phyloP scores from a whole-genome alignment of 2,329 filamentous ascomycete species.

The Cladosporium oxysporum region DNA sequence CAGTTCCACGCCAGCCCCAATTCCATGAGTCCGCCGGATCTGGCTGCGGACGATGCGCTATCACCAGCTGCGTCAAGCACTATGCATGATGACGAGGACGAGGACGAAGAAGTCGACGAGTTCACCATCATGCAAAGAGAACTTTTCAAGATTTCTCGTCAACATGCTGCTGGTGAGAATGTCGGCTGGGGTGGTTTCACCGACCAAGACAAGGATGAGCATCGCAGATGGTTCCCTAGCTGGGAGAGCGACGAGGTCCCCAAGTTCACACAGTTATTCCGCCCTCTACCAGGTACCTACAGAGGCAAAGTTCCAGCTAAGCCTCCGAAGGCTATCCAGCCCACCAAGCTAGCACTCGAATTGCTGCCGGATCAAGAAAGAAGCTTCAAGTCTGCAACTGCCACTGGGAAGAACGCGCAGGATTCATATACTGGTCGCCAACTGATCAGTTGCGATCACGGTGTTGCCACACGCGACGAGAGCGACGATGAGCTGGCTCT shows the following conservation, averaged over 20 bases:
- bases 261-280: slow-evolving; percentile 79
- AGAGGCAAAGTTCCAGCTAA: slow-evolving; percentile 77
- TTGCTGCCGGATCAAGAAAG: slow-evolving; percentile 84
- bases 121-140: slow-evolving; percentile 32
- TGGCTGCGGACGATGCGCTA: slow-evolving; percentile 25
- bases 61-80: slow-evolving; percentile 29
- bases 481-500: slow-evolving; percentile 51
- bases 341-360: slow-evolving; percentile 86
- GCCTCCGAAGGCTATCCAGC: slow-evolving; percentile 77
- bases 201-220: slow-evolving; percentile 42
- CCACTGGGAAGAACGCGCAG: slow-evolving; percentile 45
- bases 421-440: slow-evolving; percentile 44
- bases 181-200: slow-evolving; percentile 44
- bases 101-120: slow-evolving; percentile 32
- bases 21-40: slow-evolving; percentile 31
- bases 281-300: slow-evolving; percentile 75
- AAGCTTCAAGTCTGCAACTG: slow-evolving; percentile 71
- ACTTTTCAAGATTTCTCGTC: slow-evolving; percentile 34
- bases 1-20: slow-evolving; percentile 23
- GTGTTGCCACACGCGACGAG: slow-evolving; percentile 52
- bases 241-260: slow-evolving; percentile 68
- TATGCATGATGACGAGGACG: slow-evolving; percentile 30
- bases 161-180: slow-evolving; percentile 28
- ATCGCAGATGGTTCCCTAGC: slow-evolving; percentile 19
- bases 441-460: slow-evolving; percentile 56